These are phyloP conservation scores for Aspergillus cristatus DNA, from an alignment of 495 filamentous ascomycete species.

Conservation along the genomic window DNA sequence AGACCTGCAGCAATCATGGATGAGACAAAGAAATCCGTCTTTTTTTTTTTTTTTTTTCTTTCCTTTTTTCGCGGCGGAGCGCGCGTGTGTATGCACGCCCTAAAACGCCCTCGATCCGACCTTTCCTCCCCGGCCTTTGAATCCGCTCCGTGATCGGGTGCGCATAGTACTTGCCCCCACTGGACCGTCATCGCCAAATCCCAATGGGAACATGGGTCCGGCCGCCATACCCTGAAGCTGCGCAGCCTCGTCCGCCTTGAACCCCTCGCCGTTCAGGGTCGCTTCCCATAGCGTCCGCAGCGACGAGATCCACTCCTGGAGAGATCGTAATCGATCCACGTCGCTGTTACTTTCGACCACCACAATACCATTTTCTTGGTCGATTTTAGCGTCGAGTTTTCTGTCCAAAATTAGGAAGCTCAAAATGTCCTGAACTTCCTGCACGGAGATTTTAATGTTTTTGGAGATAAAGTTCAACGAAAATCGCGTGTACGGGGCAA, in stretches of 20 bases:
- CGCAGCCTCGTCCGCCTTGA: conserved; percentile 37
- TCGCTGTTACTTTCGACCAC: conserved; percentile 69
- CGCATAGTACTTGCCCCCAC: conserved; percentile 9
- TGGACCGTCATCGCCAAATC: conserved; percentile 26
- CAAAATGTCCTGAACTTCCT: conserved; percentile 87
- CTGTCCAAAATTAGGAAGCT: conserved; percentile 87
- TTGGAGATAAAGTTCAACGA: conserved; percentile 75
- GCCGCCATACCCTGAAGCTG: conserved; percentile 17
- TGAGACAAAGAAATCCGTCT: neutral
- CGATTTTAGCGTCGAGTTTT: conserved; percentile 77
- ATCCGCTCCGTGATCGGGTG: conserved; percentile 17
- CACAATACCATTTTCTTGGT: conserved; percentile 76
- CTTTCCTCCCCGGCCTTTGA: conserved; percentile 15
- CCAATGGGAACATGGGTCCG: conserved; percentile 19
- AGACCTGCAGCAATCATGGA: no score
- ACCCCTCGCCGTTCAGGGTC: conserved; percentile 64
- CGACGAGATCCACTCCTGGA: conserved; percentile 64
- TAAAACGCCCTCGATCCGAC: conserved; percentile 9
- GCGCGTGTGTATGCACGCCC: no score
- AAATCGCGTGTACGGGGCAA: conserved; percentile 92
- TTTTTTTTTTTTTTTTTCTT: no score
- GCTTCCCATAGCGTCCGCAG: conserved; percentile 55
- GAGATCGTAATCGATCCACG: conserved; percentile 59
- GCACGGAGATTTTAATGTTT: conserved; percentile 70
- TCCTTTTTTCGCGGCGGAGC: no score